Evolutionary conservation across 108 stramenopile genomes (phyloP), one percentile per base, ranked within the genome.

Genomic region (Cyclostephanos tholiformis): DNA sequence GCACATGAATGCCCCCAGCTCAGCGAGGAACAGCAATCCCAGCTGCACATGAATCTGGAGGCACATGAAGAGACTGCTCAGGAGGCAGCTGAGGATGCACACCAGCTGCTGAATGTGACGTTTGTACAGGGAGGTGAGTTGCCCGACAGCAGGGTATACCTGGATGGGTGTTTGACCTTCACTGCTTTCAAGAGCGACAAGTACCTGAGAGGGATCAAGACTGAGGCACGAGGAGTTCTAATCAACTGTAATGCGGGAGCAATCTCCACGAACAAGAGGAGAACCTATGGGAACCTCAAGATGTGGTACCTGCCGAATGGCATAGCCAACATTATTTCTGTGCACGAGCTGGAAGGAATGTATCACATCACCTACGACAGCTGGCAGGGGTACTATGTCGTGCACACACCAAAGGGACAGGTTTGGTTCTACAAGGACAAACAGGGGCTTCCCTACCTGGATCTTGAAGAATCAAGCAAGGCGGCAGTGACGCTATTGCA

Each of bases 261-360:
- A 0, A 19, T 14, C 2, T 1, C 8, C 5, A 53, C 63, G 7
- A 36, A 55, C 29, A 35, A 58, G 39, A 30, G 9, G 9, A 71
- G 77, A 65, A 16, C n/a, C 1, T 51, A 64, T 13, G 70, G 71
- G 32, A 36, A 12, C 29, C 41, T 71, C 43, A 19, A 78, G 16
- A 51, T 72, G 16, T 78, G 77, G 77, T 14, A 64, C 11, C 39
- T 60, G 30, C 36, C 35, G 14, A 17, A 35, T 2, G 77, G 66
- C 19, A 73, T 79, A 12, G 77, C 77, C 1, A 79, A 72, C 39
- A 73, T 79, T 41, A 6, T 79, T 5, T 65, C 77, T 7, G 25
- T 73, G 17, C 25, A 23, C 6, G 46, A 72, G 30, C 57, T 79
- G 43, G 52, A 48, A 22, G 19, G 57, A 19, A 25, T 61, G 10